Base-by-base conservation (phyloP, 176 grass and related monocot genomes). In the Alloteropsis semialata region DNA sequence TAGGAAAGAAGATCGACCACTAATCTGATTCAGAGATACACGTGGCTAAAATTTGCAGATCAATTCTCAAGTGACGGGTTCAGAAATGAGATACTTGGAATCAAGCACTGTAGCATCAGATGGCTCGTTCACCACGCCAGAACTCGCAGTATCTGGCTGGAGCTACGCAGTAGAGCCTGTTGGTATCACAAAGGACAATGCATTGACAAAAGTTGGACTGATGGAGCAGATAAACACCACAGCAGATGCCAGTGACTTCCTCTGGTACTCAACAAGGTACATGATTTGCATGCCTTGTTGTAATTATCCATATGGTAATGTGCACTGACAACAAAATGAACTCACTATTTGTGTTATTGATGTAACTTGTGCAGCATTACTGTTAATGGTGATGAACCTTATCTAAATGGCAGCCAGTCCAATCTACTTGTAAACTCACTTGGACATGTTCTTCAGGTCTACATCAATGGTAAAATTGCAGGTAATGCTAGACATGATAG, bases 201-300 rank as follows among this genome's bases (percentile, higher is more conserved):
- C 89, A 42, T 83, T 99, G 68, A 89, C 91, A 46, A 93, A 87
- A 88, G 29, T 65, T 67, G 93, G 93, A 75, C 75, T 96, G 58
- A 76, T 94, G 84, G 97, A 99, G 28, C 97, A 99, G 85, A 99
- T 99, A 87, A 99, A 99, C 81, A 96, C 93, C 72, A 99, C 97
- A 12, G 97, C 91, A 32, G 93, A 99, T 92, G 91, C 76, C 79
- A 99, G 97, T 75, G 97, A 99, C 83, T 99, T 96, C 88, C 93
- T 99, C 25, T 99, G 97, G 97, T 99, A 99, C 72, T 92, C 91
- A 59, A 84, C 85, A 92, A 99, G 97, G 93, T 99, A 82, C 36
- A 82, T 43, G 58, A 76, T 50, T 50, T 70, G 11, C 19, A 60
- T 34, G 19, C 42, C 17, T 30, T 58, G 17, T 21, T 74, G 48